These are phyloP conservation scores for Pueraria montana DNA, from an alignment of 306 rosid genomes.

Conservation along the genomic window DNA sequence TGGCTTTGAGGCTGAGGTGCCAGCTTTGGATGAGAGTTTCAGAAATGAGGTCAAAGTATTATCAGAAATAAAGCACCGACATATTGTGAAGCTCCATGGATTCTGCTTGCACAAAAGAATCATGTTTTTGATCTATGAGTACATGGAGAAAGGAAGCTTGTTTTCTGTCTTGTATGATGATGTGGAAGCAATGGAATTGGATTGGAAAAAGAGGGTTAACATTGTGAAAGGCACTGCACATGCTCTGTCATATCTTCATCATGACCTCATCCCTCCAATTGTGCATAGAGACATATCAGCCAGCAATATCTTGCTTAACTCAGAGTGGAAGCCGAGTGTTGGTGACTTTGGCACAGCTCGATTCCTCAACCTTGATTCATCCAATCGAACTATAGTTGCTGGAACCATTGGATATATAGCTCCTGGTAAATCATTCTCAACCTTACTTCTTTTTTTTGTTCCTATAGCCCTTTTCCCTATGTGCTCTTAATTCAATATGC, in stretches of 20 bases:
- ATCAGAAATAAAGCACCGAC: constrained; percentile 27
- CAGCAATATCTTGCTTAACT: constrained; percentile 18
- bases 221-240: constrained; percentile 36
- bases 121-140: constrained; percentile 34
- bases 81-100: constrained; percentile 34
- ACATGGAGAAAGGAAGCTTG: constrained; percentile 26
- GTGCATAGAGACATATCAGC: constrained; percentile 35
- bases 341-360: constrained; percentile 17
- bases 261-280: constrained; percentile 7
- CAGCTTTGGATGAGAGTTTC: constrained; percentile 26
- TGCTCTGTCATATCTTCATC: constrained; percentile 40
- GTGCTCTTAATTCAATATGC: background rate
- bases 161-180: constrained; percentile 19
- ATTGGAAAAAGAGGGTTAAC: background rate
- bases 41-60: constrained; percentile 29
- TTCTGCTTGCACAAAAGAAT: constrained; percentile 13
- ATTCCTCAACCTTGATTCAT: constrained; percentile 35
- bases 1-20: constrained; percentile 23
- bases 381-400: constrained; percentile 24
- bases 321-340: constrained; percentile 13
- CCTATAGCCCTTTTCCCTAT: background rate
- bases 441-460: background rate
- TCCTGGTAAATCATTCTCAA: constrained; percentile 2
- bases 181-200: background rate
- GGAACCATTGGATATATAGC: constrained; percentile 46